Evolutionary conservation across 805 yeast genomes (phyloP).

Genomic region (Cyberlindnera sargentensis): DNA sequence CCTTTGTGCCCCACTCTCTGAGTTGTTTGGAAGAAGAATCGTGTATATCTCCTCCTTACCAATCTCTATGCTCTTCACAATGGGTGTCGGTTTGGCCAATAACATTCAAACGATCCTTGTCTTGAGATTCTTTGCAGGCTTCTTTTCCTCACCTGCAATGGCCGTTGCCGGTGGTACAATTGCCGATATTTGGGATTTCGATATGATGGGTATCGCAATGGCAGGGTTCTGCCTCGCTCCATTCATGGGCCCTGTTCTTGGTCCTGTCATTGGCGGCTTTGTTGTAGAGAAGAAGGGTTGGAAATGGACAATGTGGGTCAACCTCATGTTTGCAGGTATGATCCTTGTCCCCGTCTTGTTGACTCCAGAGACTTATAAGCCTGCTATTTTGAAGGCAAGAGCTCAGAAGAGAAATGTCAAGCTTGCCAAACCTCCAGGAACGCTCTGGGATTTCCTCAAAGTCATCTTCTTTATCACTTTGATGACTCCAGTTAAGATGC

Average conservation of each 20-base stretch:
- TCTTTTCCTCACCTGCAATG: slow-evolving; percentile 74
- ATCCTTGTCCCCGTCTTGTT: slow-evolving; percentile 40
- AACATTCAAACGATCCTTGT: slow-evolving; percentile 59
- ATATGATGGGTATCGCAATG: slow-evolving; percentile 66
- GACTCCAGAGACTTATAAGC: slow-evolving; percentile 66
- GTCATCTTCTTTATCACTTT: slow-evolving; percentile 43
- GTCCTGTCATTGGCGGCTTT: slow-evolving; percentile 71
- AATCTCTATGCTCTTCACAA: slow-evolving; percentile 58
- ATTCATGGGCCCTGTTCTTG: slow-evolving; percentile 72
- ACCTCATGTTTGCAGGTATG: slow-evolving; percentile 57
- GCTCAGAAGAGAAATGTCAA: slow-evolving; percentile 54
- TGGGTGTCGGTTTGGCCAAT: slow-evolving; percentile 64
- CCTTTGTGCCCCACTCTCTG: slow-evolving; percentile 66
- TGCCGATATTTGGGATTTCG: slow-evolving; percentile 65
- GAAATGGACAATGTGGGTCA: slow-evolving; percentile 70
- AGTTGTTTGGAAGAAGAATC: slow-evolving; percentile 58
- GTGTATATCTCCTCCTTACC: slow-evolving; percentile 57
- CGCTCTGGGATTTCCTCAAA: slow-evolving; percentile 33
- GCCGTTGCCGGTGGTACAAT: slow-evolving; percentile 84
- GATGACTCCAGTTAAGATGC: slow-evolving; percentile 60
- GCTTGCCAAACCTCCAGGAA: slow-evolving; percentile 31
- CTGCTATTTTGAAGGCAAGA: slow-evolving; percentile 52
- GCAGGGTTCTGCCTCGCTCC: slow-evolving; percentile 74
- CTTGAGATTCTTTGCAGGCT: slow-evolving; percentile 67
- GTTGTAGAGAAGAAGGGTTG: slow-evolving; percentile 55